A percentile compares a stretch with the other conserved stretches of the same genome.
These are phyloP conservation scores for Fusarium decemcellulare DNA, from an alignment of 2,329 filamentous ascomycete species.

Conservation along the genomic window DNA sequence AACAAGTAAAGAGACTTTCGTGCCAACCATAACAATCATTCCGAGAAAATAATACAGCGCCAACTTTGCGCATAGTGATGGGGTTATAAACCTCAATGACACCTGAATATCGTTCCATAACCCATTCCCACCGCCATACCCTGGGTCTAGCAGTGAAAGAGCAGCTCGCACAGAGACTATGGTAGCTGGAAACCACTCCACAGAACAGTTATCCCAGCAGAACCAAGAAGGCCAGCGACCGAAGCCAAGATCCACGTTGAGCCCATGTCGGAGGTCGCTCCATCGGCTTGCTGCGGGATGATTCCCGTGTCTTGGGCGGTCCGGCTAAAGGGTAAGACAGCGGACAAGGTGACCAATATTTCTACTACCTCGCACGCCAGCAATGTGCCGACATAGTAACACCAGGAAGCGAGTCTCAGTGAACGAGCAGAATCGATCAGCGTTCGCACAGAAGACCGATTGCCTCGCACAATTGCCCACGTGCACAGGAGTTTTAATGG, in stretches of 20 bases:
- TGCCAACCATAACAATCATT: background rate
- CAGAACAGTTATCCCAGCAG: background rate
- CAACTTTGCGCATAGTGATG: background rate
- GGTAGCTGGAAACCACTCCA: background rate
- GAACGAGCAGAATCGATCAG: background rate
- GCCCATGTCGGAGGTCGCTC: background rate
- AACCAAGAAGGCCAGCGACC: background rate
- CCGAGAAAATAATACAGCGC: background rate
- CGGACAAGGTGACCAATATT: background rate
- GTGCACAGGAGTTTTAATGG: background rate
- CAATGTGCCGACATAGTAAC: background rate
- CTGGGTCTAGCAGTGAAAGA: background rate
- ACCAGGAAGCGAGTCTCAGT: background rate
- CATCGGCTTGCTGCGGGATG: background rate
- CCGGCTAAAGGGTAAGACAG: background rate
- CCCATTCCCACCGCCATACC: background rate
- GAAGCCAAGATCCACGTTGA: background rate
- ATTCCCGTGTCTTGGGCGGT: background rate
- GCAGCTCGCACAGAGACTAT: background rate
- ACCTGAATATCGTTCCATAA: background rate
- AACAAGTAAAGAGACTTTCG: background rate
- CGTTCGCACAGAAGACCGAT: background rate
- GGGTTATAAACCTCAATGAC: background rate
- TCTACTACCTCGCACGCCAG: background rate
- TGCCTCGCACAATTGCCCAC: background rate